A percentile compares a stretch with the other conserved stretches of the same genome.
These are phyloP conservation scores for Blepharisma stoltei DNA, from an alignment of 73 alveolate species.

Conservation along the genomic window DNA sequence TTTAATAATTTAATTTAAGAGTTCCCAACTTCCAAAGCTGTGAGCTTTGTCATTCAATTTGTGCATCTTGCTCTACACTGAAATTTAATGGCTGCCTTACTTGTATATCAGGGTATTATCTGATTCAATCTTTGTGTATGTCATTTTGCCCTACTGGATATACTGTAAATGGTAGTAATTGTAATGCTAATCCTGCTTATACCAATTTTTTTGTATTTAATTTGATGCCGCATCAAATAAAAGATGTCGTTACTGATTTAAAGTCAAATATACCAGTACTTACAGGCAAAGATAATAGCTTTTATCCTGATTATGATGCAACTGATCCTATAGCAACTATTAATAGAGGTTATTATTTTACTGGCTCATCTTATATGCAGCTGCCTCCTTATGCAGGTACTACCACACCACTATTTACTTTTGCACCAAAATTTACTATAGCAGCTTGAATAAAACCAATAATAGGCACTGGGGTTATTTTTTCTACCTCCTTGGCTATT, in stretches of 20 bases:
- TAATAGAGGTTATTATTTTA: constrained; percentile 17
- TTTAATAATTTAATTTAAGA: too few species aligned
- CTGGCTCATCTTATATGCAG: background rate
- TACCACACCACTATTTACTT: background rate
- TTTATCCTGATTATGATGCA: constrained; percentile 14
- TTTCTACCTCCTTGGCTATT: too few species aligned
- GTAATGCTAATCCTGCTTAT: background rate
- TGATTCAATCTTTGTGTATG: background rate
- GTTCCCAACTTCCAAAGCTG: background rate
- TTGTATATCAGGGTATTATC: constrained; percentile 8
- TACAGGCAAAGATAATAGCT: background rate
- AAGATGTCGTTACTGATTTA: background rate
- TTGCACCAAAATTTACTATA: constrained; percentile 4
- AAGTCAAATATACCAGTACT: background rate
- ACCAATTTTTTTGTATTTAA: background rate
- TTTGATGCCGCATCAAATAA: background rate
- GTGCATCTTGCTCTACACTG: background rate
- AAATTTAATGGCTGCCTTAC: background rate
- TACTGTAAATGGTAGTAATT: background rate
- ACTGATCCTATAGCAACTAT: background rate
- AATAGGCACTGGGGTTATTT: background rate
- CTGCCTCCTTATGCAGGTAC: constrained; percentile 12
- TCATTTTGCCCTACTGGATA: constrained; percentile 20
- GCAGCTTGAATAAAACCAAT: background rate
- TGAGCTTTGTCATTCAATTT: background rate